Conservation (phyloP, 2,329 filamentous ascomycete species). For the Aspergillus sp. region DNA sequence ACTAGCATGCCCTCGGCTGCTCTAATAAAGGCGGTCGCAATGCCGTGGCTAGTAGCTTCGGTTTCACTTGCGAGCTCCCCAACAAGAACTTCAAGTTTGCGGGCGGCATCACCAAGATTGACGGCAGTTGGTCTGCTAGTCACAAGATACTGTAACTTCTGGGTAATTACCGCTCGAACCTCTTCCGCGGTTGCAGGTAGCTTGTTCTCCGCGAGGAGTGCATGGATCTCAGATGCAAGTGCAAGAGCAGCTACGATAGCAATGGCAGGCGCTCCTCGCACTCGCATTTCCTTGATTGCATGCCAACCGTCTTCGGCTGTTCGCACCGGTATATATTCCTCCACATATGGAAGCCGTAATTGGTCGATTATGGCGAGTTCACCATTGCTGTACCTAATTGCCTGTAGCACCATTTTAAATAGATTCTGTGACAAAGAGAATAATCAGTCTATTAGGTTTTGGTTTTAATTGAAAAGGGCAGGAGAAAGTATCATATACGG, state of each 20-base stretch:
- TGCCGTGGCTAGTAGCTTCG: conserved; percentile 35
- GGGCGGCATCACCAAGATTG: conserved; percentile 85
- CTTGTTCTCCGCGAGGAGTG: conserved; percentile 29
- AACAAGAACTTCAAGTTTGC: conserved; percentile 67
- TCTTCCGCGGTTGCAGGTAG: conserved; percentile 53
- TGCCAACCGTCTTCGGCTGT: conserved; percentile 59
- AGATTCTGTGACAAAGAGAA: not conserved
- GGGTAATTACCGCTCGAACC: conserved; percentile 63
- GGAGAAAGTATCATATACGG: too few species aligned
- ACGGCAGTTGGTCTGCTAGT: conserved; percentile 90
- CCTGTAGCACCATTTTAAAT: conserved; percentile 48
- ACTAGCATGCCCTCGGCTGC: conserved; percentile 82
- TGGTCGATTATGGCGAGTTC: conserved; percentile 60
- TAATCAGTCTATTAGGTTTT: too few species aligned
- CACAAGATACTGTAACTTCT: conserved; percentile 79
- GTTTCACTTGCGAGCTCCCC: conserved; percentile 37
- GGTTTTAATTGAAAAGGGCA: too few species aligned
- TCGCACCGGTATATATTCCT: conserved; percentile 51
- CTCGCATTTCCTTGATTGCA: conserved; percentile 62
- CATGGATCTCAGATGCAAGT: conserved; percentile 76
- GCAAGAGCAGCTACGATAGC: conserved; percentile 93
- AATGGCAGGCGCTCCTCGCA: conserved; percentile 81
- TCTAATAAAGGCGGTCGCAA: conserved; percentile 67
- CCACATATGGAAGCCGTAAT: conserved; percentile 56
- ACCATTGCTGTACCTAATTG: conserved; percentile 56